Evolutionary conservation across 2,329 filamentous ascomycete species (phyloP).

Genomic region (Phialophora tarda): DNA sequence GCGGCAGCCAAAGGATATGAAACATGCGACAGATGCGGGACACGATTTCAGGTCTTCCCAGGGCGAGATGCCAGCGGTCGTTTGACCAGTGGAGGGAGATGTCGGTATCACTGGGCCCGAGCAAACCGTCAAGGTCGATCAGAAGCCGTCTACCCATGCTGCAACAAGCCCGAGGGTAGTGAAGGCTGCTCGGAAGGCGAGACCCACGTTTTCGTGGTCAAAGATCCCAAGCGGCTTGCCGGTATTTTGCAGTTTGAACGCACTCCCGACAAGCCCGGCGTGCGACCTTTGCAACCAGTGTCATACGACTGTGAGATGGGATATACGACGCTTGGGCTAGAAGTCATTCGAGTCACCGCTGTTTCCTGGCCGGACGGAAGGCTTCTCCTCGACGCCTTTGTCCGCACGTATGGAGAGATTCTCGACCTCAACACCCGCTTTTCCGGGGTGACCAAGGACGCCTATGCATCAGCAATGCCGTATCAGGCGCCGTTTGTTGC

Average conservation of each 20-base stretch:
- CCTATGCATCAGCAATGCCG: constrained; percentile 71
- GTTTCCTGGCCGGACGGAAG: constrained; percentile 82
- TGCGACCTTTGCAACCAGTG: constrained; percentile 51
- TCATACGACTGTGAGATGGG: constrained; percentile 98
- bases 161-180: constrained; percentile 73
- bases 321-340: constrained; percentile 85
- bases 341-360: constrained; percentile 87
- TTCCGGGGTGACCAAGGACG: constrained; percentile 81
- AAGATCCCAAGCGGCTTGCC: constrained; percentile 75
- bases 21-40: constrained; percentile 82
- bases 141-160: constrained; percentile 76
- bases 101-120: constrained; percentile 81
- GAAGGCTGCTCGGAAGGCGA: constrained; percentile 73
- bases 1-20: constrained; percentile 77
- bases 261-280: constrained; percentile 68
- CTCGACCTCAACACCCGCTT: constrained; percentile 91
- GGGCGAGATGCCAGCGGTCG: constrained; percentile 79
- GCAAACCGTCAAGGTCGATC: constrained; percentile 62
- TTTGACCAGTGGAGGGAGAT: constrained; percentile 75
- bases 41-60: constrained; percentile 90
- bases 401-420: constrained; percentile 80
- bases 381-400: constrained; percentile 79
- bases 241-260: constrained; percentile 76
- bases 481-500: constrained; percentile 45
- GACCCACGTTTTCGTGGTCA: constrained; percentile 87